Conservation (phyloP, 2,329 filamentous ascomycete genomes). For the Cordyceps pruinosa region DNA sequence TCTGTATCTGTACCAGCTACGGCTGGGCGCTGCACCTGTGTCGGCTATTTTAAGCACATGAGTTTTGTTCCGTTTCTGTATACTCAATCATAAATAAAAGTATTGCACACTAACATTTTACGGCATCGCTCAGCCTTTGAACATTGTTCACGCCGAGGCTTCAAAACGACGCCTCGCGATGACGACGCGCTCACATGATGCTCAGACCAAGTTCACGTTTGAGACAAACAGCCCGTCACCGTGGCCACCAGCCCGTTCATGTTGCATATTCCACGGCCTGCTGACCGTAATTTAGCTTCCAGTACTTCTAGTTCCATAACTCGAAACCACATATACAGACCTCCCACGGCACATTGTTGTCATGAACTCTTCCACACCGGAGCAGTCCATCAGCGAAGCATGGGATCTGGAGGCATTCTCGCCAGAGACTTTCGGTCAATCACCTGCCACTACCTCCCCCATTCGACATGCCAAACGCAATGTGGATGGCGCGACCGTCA, state of each 20-base stretch:
- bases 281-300: no score
- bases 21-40: not conserved
- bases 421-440: not conserved
- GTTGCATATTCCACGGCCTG: no score
- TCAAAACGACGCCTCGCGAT: no score
- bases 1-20: not conserved
- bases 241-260: no score
- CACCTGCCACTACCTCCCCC: constrained; percentile 12
- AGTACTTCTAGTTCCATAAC: no score
- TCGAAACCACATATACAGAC: no score
- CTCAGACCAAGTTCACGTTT: not conserved
- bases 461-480: not conserved
- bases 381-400: not conserved
- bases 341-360: not conserved
- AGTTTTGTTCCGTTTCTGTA: not conserved
- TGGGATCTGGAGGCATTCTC: not conserved
- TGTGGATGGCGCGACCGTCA: constrained; percentile 14
- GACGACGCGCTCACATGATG: not conserved
- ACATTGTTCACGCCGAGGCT: no score
- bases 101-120: no score
- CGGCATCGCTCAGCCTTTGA: no score
- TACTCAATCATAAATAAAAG: not conserved
- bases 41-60: not conserved
- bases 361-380: not conserved
- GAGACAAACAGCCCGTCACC: no score